Evolutionary conservation across 2,329 filamentous ascomycete species (phyloP).

Genomic region (Talaromyces sp.): DNA sequence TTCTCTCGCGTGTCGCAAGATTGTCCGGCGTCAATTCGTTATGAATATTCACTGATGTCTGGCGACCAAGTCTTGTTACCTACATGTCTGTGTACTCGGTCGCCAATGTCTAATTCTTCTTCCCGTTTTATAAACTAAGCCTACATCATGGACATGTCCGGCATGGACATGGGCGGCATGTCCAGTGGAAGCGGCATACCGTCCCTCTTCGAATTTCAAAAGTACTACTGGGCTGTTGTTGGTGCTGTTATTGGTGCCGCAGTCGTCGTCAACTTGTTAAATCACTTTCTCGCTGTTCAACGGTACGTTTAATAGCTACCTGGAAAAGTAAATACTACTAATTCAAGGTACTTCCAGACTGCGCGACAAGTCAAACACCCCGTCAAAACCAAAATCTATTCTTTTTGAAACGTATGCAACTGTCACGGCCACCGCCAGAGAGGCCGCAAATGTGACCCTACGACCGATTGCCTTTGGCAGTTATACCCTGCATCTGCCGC

Average conservation of each 20-base stretch:
- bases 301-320: slow-evolving; percentile 31
- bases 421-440: slow-evolving; percentile 49
- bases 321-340: neutral
- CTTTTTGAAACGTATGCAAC: slow-evolving; percentile 48
- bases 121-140: neutral
- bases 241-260: slow-evolving; percentile 32
- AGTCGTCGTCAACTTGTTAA: slow-evolving; percentile 37
- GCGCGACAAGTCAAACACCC: slow-evolving; percentile 37
- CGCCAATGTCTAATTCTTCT: neutral
- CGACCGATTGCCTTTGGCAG: slow-evolving; percentile 27
- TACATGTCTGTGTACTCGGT: neutral
- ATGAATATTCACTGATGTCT: neutral
- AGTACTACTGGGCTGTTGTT: slow-evolving; percentile 51
- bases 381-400: slow-evolving; percentile 51
- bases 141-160: slow-evolving; percentile 12
- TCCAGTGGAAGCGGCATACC: slow-evolving; percentile 40
- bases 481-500: slow-evolving; percentile 32
- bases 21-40: neutral
- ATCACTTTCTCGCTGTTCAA: slow-evolving; percentile 46
- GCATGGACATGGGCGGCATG: slow-evolving; percentile 34
- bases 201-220: slow-evolving; percentile 43
- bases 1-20: neutral
- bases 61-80: neutral
- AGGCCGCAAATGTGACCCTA: slow-evolving; percentile 46
- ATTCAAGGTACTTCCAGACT: slow-evolving; percentile 33